A percentile compares a stretch with the other conserved stretches of the same genome.
These are phyloP conservation scores for Pontederia crassipes DNA, from an alignment of 176 grass and related monocot species.

Conservation along the genomic window DNA sequence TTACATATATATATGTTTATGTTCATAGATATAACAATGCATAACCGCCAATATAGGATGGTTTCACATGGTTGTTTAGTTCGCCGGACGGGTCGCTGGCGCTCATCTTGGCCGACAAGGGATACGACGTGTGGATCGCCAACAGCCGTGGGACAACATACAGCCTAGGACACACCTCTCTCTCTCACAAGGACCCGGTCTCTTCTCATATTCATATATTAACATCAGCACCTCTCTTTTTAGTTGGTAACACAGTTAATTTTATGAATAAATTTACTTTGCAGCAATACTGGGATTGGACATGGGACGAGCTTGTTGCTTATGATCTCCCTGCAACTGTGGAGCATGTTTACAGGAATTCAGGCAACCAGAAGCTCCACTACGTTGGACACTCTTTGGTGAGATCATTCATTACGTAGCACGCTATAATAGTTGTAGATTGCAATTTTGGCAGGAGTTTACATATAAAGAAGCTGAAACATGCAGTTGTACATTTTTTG, in stretches of 20 bases:
- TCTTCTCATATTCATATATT: background rate
- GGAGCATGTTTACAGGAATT: conserved; percentile 30
- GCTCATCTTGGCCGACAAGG: conserved; percentile 41
- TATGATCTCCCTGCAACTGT: conserved; percentile 49
- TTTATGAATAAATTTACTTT: background rate
- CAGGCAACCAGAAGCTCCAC: conserved; percentile 39
- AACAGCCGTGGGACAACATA: conserved; percentile 49
- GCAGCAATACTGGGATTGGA: conserved; percentile 51
- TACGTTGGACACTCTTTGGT: conserved; percentile 45
- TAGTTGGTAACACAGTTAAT: no score
- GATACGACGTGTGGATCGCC: conserved; percentile 60
- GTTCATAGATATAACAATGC: no score
- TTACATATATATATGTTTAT: no score
- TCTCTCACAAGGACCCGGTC: conserved; percentile 35
- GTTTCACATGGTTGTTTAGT: conserved; percentile 41
- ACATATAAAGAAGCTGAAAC: no score
- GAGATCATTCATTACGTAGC: background rate
- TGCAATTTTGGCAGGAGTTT: no score
- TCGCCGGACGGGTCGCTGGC: conserved; percentile 44
- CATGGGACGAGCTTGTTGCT: conserved; percentile 40
- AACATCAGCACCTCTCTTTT: no score
- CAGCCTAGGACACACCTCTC: conserved; percentile 34
- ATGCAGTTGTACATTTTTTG: background rate
- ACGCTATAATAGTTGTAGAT: no score
- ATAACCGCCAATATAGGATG: conserved; percentile 29